Evolutionary conservation across 2,329 filamentous ascomycete genomes (phyloP), one percentile per base, ranked within the genome.

Genomic region (Penicillium sp.): DNA sequence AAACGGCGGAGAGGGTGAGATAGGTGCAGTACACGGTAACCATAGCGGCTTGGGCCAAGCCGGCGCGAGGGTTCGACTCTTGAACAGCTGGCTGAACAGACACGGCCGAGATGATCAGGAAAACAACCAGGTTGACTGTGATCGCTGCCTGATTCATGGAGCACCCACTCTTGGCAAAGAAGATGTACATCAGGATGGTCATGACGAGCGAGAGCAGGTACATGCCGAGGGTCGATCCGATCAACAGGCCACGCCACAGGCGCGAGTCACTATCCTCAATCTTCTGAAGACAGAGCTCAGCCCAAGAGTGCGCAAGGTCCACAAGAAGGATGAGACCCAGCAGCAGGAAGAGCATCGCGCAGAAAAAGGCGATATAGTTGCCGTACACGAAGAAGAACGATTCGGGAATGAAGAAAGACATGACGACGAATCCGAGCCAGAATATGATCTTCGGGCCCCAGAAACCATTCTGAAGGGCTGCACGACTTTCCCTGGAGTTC

Each of bases 11-110:
- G 88, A 99, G 92, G 67, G 95, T 99, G 57, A 99, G 86, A 74
- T 99, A 99, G 45, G 95, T 98, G 85, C 95, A 99, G 83, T 99
- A 99, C 59, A 96, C 86, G 17, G 93, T 92, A 47, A 99, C 95
- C 86, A 98, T 97, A 63, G 95, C 94, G 43, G 93, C 92, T 75
- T 99, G 95, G n/a, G 95, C 95, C 60, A 99, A 84, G 51, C 95
- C 95, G 43, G 95, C 95, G 73, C 94, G 92, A 50, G 93, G 88
- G 76, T 99, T 99, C 74, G 89, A 89, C 71, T 93, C 92, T 76
- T 99, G 95, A 14, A 99, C 87, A 1, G 85, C 86, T 1, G 95
- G 93, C 73, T 98, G 93, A 62, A 99, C 89, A 0, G 94, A 97
- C 35, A 97, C 83, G 65, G 88, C 83, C 0, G 92, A 96, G 62